These are phyloP conservation scores for Trichoderma aggressivum DNA, from an alignment of 2,329 filamentous ascomycete species.

Conservation along the genomic window DNA sequence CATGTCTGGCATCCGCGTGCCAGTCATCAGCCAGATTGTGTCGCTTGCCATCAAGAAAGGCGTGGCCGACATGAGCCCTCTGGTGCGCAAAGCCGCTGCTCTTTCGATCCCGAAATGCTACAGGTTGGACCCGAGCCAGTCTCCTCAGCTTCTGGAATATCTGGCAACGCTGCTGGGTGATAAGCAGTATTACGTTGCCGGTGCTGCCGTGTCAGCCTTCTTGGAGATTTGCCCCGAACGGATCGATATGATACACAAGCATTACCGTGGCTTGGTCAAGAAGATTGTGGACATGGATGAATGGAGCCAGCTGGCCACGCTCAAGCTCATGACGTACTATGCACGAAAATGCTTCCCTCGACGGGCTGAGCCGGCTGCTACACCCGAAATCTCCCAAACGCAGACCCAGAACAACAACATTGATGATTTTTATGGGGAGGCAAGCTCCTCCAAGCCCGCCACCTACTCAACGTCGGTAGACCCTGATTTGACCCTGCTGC, in stretches of 20 bases:
- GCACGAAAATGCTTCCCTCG: slow-evolving; percentile 82
- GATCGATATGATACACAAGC: slow-evolving; percentile 83
- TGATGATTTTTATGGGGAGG: slow-evolving; percentile 79
- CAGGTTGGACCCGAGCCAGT: slow-evolving; percentile 77
- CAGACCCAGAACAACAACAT: slow-evolving; percentile 32
- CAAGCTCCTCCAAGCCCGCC: slow-evolving; percentile 39
- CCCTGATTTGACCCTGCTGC: slow-evolving; percentile 75
- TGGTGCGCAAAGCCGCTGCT: slow-evolving; percentile 88
- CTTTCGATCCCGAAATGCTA: slow-evolving; percentile 96
- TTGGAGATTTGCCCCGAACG: slow-evolving; percentile 84
- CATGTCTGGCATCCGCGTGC: slow-evolving; percentile 96
- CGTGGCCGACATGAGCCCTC: slow-evolving; percentile 87
- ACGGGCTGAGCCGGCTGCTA: slow-evolving; percentile 55
- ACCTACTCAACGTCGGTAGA: slow-evolving; percentile 59
- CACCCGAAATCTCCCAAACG: slow-evolving; percentile 18
- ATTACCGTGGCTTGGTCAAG: slow-evolving; percentile 79
- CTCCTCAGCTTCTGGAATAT: slow-evolving; percentile 82
- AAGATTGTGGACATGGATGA: slow-evolving; percentile 99
- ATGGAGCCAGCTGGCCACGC: slow-evolving; percentile 85
- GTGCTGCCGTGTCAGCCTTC: slow-evolving; percentile 86
- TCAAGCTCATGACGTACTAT: slow-evolving; percentile 81
- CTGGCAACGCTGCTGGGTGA: slow-evolving; percentile 76
- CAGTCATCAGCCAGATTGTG: slow-evolving; percentile 96
- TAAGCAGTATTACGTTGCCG: slow-evolving; percentile 94
- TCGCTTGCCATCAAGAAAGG: slow-evolving; percentile 94